Conservation (phyloP, 176 grass and related monocot genomes). For the Aegilops tauschii region DNA sequence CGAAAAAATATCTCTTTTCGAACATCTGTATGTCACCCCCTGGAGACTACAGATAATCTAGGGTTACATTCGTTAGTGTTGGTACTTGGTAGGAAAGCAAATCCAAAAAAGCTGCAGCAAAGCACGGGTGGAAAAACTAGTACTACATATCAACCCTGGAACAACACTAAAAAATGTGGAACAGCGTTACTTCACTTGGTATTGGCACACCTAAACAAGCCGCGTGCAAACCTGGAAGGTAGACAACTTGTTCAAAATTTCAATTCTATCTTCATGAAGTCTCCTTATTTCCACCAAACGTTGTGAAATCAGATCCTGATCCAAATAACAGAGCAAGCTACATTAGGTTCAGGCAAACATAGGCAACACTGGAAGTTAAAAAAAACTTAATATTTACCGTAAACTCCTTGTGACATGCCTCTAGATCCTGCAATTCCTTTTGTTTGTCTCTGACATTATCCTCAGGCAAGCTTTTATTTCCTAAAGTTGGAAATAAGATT, state of each 20-base stretch:
- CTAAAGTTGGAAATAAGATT: conserved; percentile 53
- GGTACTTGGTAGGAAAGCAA: background rate
- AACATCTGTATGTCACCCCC: background rate
- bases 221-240: conserved; percentile 59
- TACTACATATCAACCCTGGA: background rate
- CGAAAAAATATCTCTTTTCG: background rate
- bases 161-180: background rate
- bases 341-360: conserved; percentile 4
- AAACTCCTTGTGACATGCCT: conserved; percentile 68
- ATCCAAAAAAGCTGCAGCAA: background rate
- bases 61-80: background rate
- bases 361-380: conserved; percentile 1
- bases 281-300: conserved; percentile 70
- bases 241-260: conserved; percentile 81
- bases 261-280: conserved; percentile 83
- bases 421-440: conserved; percentile 76
- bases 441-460: conserved; percentile 68
- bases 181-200: background rate
- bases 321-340: background rate
- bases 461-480: conserved; percentile 51
- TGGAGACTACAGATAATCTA: background rate
- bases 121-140: background rate
- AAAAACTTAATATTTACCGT: conserved; percentile 53
- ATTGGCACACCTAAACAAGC: background rate
- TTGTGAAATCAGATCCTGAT: conserved; percentile 66